phyloP scores from a whole-genome alignment of 1,284 basidiomycete species.

The Schizophyllum amplum region DNA sequence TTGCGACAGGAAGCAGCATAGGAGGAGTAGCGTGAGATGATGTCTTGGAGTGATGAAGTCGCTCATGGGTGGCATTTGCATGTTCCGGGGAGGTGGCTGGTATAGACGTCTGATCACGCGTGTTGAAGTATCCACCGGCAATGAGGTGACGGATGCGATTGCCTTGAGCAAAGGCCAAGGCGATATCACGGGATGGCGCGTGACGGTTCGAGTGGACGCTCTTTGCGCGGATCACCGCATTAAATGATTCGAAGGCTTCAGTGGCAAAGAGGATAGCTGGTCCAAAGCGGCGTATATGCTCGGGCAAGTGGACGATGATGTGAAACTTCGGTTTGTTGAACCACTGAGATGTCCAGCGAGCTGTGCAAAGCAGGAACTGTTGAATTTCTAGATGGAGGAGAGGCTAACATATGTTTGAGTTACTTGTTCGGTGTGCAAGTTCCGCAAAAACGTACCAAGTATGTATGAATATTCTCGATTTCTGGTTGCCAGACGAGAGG shows the following conservation, averaged over 20 bases:
- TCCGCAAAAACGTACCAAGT: conserved; percentile 18
- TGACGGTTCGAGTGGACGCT: conserved; percentile 36
- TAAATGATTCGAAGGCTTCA: conserved; percentile 38
- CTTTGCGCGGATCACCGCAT: conserved; percentile 30
- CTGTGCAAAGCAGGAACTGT: conserved; percentile 20
- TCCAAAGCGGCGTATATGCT: conserved; percentile 26
- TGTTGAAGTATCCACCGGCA: too few species aligned
- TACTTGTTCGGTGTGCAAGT: background rate
- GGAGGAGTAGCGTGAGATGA: too few species aligned
- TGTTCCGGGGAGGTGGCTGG: too few species aligned
- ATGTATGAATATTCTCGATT: conserved; percentile 23
- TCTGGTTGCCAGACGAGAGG: conserved; percentile 28
- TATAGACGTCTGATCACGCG: too few species aligned
- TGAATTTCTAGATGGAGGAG: conserved; percentile 20
- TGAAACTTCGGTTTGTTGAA: conserved; percentile 36
- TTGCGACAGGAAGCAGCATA: too few species aligned
- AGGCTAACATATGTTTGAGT: conserved; percentile 7
- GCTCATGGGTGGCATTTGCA: too few species aligned
- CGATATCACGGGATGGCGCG: conserved; percentile 35
- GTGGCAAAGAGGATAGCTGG: too few species aligned
- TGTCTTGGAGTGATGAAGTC: too few species aligned
- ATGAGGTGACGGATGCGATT: conserved; percentile 30
- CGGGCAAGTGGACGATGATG: conserved; percentile 24
- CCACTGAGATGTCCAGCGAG: too few species aligned
- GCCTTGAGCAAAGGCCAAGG: conserved; percentile 22